Evolutionary conservation across 2,329 filamentous ascomycete species (phyloP).

Genomic region (Fusarium hainanense): DNA sequence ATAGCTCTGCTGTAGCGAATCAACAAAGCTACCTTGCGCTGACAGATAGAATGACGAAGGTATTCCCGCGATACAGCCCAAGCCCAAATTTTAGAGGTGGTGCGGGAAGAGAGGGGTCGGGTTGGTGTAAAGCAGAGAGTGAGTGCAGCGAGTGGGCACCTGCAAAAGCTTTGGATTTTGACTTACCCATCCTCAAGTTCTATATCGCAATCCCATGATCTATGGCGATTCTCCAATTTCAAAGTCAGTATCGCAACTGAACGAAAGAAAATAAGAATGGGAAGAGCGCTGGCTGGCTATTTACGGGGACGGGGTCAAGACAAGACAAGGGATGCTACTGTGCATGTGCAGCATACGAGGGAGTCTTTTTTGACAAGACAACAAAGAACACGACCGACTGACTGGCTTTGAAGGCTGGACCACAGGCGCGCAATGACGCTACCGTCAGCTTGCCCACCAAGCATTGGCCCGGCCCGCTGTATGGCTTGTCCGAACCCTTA

Average conservation of each 20-base stretch:
- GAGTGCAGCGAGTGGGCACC: slow-evolving; percentile 34
- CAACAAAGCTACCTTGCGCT: slow-evolving; percentile 4
- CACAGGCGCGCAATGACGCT: slow-evolving; percentile 37
- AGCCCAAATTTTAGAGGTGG: slow-evolving; percentile 33
- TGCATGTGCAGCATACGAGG: slow-evolving; percentile 35
- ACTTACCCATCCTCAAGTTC: slow-evolving; percentile 53
- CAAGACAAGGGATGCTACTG: slow-evolving; percentile 33
- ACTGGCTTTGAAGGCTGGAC: slow-evolving; percentile 35
- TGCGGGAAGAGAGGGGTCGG: slow-evolving; percentile 41
- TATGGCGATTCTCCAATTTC: slow-evolving; percentile 31
- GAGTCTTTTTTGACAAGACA: slow-evolving; percentile 38
- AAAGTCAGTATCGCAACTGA: slow-evolving; percentile 28
- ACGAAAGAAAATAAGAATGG: slow-evolving; percentile 7
- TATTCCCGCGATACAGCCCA: slow-evolving; percentile 42
- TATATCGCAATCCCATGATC: slow-evolving; percentile 50
- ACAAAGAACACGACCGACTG: slow-evolving; percentile 28
- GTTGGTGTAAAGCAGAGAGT: slow-evolving; percentile 23
- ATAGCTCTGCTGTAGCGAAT: slow-evolving; percentile 1
- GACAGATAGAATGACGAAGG: slow-evolving; percentile 30
- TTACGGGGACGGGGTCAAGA: slow-evolving; percentile 7
- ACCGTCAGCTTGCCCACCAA: slow-evolving; percentile 36
- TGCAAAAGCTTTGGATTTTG: slow-evolving; percentile 35
- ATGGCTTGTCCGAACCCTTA: slow-evolving; percentile 25
- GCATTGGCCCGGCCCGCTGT: slow-evolving; percentile 35
- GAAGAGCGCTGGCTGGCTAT: slow-evolving; percentile 21